These are phyloP conservation scores for Trametes villosa DNA, from an alignment of 768 basidiomycete species.

Conservation along the genomic window DNA sequence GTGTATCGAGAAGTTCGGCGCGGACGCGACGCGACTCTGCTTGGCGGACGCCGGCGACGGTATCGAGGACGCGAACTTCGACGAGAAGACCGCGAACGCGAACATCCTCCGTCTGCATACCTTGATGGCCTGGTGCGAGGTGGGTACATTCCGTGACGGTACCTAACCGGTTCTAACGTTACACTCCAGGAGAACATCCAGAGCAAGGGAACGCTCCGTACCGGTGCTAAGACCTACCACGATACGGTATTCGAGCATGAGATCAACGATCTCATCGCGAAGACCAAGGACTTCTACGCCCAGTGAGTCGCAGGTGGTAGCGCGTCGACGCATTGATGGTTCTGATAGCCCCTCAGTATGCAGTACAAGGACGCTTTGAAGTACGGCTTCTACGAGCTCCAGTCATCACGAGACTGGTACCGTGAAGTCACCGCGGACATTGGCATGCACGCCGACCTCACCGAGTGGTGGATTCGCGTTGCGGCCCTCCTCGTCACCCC, in stretches of 20 bases:
- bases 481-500: slow-evolving; percentile 84
- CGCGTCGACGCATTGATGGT: not conserved
- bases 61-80: slow-evolving; percentile 98
- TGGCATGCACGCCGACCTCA: slow-evolving; percentile 91
- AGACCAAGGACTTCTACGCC: slow-evolving; percentile 80
- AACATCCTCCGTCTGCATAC: slow-evolving; percentile 94
- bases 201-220: slow-evolving; percentile 70
- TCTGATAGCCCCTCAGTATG: slow-evolving; percentile 55
- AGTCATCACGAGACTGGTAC: slow-evolving; percentile 93
- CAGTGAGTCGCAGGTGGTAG: slow-evolving; percentile 53
- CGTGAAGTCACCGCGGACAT: slow-evolving; percentile 87
- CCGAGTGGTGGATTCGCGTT: slow-evolving; percentile 81
- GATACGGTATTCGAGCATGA: slow-evolving; percentile 92
- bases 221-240: slow-evolving; percentile 78
- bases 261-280: slow-evolving; percentile 82
- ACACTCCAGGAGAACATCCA: slow-evolving; percentile 73
- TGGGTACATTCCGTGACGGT: slow-evolving; percentile 37
- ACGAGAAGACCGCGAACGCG: slow-evolving; percentile 97
- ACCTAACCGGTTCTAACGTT: not conserved
- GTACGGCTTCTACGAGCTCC: slow-evolving; percentile 94
- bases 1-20: slow-evolving; percentile 92
- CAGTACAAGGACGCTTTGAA: slow-evolving; percentile 97
- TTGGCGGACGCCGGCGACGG: slow-evolving; percentile 98
- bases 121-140: slow-evolving; percentile 89
- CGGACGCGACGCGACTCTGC: slow-evolving; percentile 89